These are phyloP conservation scores for Coniferiporia sulphurascens DNA, from an alignment of 1,284 basidiomycete species.

Conservation along the genomic window DNA sequence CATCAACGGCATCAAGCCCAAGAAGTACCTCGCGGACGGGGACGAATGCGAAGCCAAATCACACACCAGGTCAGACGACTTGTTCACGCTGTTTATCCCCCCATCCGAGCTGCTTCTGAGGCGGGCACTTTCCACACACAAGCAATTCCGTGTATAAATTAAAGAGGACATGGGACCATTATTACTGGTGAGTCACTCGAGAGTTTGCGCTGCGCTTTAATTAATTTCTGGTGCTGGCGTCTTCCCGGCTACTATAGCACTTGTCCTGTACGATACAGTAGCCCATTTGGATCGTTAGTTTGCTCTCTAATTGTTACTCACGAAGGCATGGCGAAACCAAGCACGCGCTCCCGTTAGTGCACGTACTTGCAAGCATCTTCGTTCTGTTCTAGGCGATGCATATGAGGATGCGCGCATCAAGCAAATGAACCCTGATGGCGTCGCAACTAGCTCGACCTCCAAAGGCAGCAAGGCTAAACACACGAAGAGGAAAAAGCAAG, in stretches of 20 bases:
- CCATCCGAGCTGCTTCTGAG: no score
- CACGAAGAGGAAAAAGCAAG: conserved; percentile 6
- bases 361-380: conserved; percentile 60
- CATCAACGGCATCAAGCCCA: conserved; percentile 23
- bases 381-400: conserved; percentile 49
- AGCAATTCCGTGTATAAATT: conserved; percentile 46
- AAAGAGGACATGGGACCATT: conserved; percentile 51
- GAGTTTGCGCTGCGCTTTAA: conserved; percentile 4
- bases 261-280: conserved; percentile 36
- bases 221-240: not conserved
- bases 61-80: conserved; percentile 19
- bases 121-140: not conserved
- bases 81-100: not conserved
- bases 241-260: conserved; percentile 28
- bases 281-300: not conserved
- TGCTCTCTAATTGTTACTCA: conserved; percentile 3
- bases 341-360: conserved; percentile 45
- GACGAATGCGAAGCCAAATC: conserved; percentile 19
- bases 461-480: not conserved
- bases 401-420: conserved; percentile 51
- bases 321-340: conserved; percentile 48
- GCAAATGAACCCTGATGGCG: conserved; percentile 42
- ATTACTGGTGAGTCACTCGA: conserved; percentile 39
- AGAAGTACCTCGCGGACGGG: conserved; percentile 20
- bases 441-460: not conserved